phyloP scores from a whole-genome alignment of 1,139 yeast species.

The Arxiozyma heterogenica region DNA sequence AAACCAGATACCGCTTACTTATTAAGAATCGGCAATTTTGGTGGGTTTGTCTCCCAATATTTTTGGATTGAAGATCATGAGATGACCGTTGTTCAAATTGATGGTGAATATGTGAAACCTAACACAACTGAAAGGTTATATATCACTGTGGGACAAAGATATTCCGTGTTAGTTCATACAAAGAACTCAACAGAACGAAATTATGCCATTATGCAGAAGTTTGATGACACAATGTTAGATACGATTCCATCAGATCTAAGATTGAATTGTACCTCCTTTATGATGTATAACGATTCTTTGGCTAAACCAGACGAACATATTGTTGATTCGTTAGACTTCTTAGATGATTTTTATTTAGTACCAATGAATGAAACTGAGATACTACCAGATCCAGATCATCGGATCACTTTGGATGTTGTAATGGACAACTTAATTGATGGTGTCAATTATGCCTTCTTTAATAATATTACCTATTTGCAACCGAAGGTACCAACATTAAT shows the following conservation, averaged over 20 bases:
- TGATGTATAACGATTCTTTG: conserved; percentile 46
- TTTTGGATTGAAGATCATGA: conserved; percentile 79
- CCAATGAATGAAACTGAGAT: conserved; percentile 48
- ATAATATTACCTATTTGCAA: conserved; percentile 62
- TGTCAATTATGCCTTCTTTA: conserved; percentile 83
- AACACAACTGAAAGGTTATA: conserved; percentile 51
- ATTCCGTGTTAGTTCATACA: conserved; percentile 62
- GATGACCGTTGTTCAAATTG: conserved; percentile 73
- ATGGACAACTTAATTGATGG: conserved; percentile 81
- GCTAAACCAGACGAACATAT: conserved; percentile 39
- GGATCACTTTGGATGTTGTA: conserved; percentile 52
- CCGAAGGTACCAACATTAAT: conserved; percentile 79
- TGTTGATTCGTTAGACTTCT: conserved; percentile 39
- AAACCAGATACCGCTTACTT: conserved; percentile 74
- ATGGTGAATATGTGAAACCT: conserved; percentile 68
- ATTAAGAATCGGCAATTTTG: conserved; percentile 67
- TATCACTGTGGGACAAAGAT: conserved; percentile 72
- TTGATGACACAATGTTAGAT: conserved; percentile 79
- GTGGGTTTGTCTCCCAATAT: conserved; percentile 82
- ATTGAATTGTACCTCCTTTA: conserved; percentile 62
- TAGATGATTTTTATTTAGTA: conserved; percentile 57
- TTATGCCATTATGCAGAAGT: conserved; percentile 67
- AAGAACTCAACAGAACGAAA: conserved; percentile 51
- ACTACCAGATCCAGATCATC: conserved; percentile 57
- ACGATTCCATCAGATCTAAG: conserved; percentile 49